Evolutionary conservation across 108 stramenopile genomes (phyloP).

Genomic region (Discostella pseudostelligera): DNA sequence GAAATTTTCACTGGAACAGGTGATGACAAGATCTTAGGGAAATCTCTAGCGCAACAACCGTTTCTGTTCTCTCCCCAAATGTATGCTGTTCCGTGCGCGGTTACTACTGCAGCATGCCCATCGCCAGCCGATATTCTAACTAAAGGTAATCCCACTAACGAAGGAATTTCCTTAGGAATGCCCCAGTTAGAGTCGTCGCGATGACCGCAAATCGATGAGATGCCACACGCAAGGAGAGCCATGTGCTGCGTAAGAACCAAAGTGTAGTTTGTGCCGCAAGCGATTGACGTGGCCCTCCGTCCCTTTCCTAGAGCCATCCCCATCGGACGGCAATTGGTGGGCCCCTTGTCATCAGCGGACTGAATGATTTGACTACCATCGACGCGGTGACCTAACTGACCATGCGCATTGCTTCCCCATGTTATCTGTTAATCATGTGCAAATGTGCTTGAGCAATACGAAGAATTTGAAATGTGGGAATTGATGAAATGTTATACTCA

Average conservation of each 20-base stretch:
- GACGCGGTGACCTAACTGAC: constrained; percentile 65
- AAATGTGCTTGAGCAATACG: neutral
- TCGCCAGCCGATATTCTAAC: constrained; percentile 63
- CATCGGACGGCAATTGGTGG: constrained; percentile 34
- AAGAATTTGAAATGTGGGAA: neutral
- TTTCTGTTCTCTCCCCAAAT: constrained; percentile 66
- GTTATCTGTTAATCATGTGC: constrained; percentile 35
- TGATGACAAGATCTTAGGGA: constrained; percentile 44
- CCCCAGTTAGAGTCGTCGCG: constrained; percentile 27
- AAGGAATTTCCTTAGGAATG: constrained; percentile 48
- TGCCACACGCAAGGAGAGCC: constrained; percentile 58
- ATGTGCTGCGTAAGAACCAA: constrained; percentile 70
- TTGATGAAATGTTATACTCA: neutral
- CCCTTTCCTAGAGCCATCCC: constrained; percentile 43
- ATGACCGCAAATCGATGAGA: constrained; percentile 46
- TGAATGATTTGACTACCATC: constrained; percentile 1
- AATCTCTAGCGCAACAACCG: constrained; percentile 66
- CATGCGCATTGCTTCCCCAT: constrained; percentile 63
- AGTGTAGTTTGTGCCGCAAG: constrained; percentile 64
- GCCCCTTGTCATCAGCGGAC: constrained; percentile 6
- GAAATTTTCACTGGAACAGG: constrained; percentile 59
- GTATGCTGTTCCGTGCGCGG: constrained; percentile 66
- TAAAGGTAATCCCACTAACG: constrained; percentile 60
- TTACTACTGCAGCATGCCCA: constrained; percentile 70
- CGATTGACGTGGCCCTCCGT: constrained; percentile 49